A percentile compares a stretch with the other conserved stretches of the same genome.
phyloP scores from a whole-genome alignment of 1,139 yeast genomes.

The Taphrina deformans region DNA sequence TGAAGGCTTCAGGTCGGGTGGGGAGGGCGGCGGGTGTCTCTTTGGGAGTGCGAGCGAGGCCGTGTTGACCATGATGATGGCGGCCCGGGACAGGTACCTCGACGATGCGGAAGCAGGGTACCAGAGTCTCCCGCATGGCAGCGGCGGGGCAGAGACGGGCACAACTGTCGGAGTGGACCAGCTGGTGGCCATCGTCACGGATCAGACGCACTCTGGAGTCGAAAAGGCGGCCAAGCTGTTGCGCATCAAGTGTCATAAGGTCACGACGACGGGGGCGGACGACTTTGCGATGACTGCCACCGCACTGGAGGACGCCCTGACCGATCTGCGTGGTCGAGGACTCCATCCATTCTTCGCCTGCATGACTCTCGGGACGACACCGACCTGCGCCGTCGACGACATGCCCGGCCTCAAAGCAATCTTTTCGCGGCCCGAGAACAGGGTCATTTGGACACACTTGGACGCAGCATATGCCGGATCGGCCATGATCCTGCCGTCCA shows the following conservation, averaged over 20 bases:
- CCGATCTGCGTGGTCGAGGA: conserved; percentile 35
- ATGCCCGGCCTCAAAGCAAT: conserved; percentile 36
- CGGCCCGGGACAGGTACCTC: conserved; percentile 40
- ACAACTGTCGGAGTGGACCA: conserved; percentile 35
- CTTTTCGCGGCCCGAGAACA: conserved; percentile 19
- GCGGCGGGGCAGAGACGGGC: conserved; percentile 9
- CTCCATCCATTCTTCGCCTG: conserved; percentile 40
- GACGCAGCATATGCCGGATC: conserved; percentile 41
- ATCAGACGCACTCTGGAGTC: conserved; percentile 40
- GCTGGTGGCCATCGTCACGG: conserved; percentile 39
- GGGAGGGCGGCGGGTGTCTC: conserved; percentile 41
- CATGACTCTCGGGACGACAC: conserved; percentile 41
- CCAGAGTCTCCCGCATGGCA: conserved; percentile 26
- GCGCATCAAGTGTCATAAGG: conserved; percentile 38
- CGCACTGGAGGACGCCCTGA: conserved; percentile 35
- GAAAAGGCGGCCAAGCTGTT: conserved; percentile 41
- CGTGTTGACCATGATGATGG: conserved; percentile 39
- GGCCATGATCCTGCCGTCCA: conserved; percentile 39
- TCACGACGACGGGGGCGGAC: conserved; percentile 37
- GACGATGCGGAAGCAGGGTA: conserved; percentile 31
- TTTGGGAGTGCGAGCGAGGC: conserved; percentile 41
- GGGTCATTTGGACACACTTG: conserved; percentile 39
- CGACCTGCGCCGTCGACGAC: conserved; percentile 39
- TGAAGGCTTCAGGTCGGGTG: conserved; percentile 36
- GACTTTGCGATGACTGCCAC: conserved; percentile 38